A percentile compares a stretch with the other conserved stretches of the same genome.
phyloP scores from a whole-genome alignment of 192 early-diverging fungal species.

The Anaeromyces robustus region DNA sequence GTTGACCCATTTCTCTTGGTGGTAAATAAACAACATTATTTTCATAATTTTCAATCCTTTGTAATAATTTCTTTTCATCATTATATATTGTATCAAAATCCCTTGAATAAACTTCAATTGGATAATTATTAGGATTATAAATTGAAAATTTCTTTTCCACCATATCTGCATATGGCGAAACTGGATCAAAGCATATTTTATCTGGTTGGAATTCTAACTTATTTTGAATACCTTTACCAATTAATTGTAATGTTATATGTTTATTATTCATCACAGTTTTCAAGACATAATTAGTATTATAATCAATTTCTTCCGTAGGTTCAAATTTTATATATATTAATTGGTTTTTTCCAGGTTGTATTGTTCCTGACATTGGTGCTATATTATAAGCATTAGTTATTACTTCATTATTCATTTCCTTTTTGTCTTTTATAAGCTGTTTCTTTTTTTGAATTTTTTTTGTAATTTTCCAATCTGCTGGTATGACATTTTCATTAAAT shows the following conservation, averaged over 20 bases:
- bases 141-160: slow-evolving; percentile 18
- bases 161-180: slow-evolving; percentile 33
- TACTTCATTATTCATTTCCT: background rate
- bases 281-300: slow-evolving; percentile 19
- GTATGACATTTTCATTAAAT: slow-evolving; percentile 23
- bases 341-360: slow-evolving; percentile 25
- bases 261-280: slow-evolving; percentile 31
- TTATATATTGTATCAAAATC: slow-evolving; percentile 36
- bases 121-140: slow-evolving; percentile 25
- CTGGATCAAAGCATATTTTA: slow-evolving; percentile 18
- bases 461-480: slow-evolving; percentile 29
- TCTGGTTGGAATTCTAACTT: slow-evolving; percentile 29
- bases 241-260: slow-evolving; percentile 11
- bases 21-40: slow-evolving; percentile 20
- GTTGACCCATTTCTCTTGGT: slow-evolving; percentile 23
- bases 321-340: slow-evolving; percentile 19
- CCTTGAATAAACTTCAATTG: slow-evolving; percentile 29
- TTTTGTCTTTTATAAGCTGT: background rate
- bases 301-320: slow-evolving; percentile 24
- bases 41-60: slow-evolving; percentile 13
- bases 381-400: slow-evolving; percentile 3
- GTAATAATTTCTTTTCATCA: slow-evolving; percentile 32
- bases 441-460: background rate
- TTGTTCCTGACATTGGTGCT: slow-evolving; percentile 16
- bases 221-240: slow-evolving; percentile 20